Conservation (phyloP, 805 yeast genomes). For the Starmerella floricola region DNA sequence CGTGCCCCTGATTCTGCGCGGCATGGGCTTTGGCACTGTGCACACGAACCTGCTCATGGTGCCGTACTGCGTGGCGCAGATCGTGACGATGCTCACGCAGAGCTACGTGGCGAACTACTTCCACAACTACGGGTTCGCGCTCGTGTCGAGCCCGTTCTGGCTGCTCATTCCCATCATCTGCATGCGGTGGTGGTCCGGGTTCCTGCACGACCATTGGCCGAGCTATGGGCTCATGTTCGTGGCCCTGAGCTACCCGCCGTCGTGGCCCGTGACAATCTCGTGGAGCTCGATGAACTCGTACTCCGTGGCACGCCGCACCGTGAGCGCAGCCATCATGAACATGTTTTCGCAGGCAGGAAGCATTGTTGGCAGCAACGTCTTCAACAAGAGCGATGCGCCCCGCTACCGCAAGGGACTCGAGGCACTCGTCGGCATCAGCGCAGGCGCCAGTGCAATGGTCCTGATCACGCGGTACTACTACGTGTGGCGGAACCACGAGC, state of each 20-base stretch:
- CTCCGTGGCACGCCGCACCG: constrained; percentile 51
- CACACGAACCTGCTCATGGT: constrained; percentile 42
- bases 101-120: constrained; percentile 10
- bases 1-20: constrained; percentile 36
- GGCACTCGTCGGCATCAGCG: constrained; percentile 23
- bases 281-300: constrained; percentile 55
- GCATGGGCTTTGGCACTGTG: constrained; percentile 41
- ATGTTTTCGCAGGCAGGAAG: constrained; percentile 50
- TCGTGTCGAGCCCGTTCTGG: constrained; percentile 19
- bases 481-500: constrained; percentile 23
- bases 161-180: constrained; percentile 14
- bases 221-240: constrained; percentile 26
- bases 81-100: constrained; percentile 22
- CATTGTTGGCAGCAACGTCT: constrained; percentile 45
- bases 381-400: constrained; percentile 47
- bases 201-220: constrained; percentile 23
- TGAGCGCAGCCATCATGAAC: constrained; percentile 53
- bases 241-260: constrained; percentile 24
- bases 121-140: constrained; percentile 12
- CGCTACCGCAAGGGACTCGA: constrained; percentile 46
- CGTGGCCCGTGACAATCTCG: constrained; percentile 19
- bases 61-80: constrained; percentile 32
- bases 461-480: constrained; percentile 29
- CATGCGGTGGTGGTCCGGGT: constrained; percentile 23
- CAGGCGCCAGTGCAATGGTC: constrained; percentile 17